phyloP scores from a whole-genome alignment of 768 basidiomycete genomes.

The Hemileccinum rubropunctum region DNA sequence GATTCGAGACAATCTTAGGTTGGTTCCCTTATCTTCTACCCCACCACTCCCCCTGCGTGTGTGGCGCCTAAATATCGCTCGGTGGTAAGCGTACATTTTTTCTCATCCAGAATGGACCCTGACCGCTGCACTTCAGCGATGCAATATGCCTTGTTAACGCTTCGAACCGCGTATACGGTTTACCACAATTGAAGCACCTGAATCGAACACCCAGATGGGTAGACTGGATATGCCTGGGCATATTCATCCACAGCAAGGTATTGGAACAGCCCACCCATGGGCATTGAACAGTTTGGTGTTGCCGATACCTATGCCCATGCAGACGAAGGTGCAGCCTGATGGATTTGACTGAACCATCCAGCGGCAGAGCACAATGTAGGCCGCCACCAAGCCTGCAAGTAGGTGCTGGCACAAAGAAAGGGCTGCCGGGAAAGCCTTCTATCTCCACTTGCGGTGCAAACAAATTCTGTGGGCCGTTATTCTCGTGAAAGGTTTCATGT shows the following conservation, averaged over 20 bases:
- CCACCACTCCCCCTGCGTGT: background rate
- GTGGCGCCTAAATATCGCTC: background rate
- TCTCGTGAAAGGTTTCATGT: background rate
- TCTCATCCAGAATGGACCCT: background rate
- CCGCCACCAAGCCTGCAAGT: slow-evolving; percentile 1
- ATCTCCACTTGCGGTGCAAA: background rate
- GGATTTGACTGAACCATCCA: background rate
- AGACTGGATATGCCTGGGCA: slow-evolving; percentile 6
- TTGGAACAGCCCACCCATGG: slow-evolving; percentile 11
- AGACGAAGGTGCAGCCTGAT: slow-evolving; percentile 10
- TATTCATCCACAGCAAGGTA: slow-evolving; percentile 4
- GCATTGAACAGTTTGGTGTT: background rate
- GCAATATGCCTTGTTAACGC: slow-evolving; percentile 2
- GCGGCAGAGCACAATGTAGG: background rate
- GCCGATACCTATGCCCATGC: slow-evolving; percentile 9
- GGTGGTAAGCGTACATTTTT: background rate
- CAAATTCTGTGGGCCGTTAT: background rate
- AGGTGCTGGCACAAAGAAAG: background rate
- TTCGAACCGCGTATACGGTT: slow-evolving; percentile 2
- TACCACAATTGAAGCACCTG: slow-evolving; percentile 2
- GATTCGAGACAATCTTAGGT: too few species aligned
- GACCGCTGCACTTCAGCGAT: slow-evolving; percentile 4
- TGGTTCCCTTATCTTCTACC: too few species aligned
- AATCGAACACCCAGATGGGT: slow-evolving; percentile 8
- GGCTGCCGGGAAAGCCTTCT: background rate